Evolutionary conservation across 164 flowering plant genomes (phyloP).

Genomic region (Hamamelis virginiana): DNA sequence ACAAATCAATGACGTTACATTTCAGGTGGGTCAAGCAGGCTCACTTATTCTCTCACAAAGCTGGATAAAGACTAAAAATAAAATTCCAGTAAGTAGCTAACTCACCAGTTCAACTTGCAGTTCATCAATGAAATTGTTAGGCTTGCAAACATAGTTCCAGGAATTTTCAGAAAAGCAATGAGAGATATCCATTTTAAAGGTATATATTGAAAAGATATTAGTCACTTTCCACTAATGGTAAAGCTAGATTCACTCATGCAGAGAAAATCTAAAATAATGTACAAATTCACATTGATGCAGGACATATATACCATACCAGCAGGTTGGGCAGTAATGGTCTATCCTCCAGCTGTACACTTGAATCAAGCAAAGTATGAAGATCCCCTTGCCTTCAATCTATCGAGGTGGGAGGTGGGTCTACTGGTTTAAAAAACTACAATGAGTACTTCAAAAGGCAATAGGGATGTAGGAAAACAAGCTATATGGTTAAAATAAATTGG

Average conservation of each 20-base stretch:
- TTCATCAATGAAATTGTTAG: conserved; percentile 71
- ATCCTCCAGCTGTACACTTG: conserved; percentile 94
- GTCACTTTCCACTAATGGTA: neutral
- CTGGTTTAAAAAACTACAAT: no score
- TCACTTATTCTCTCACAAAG: neutral
- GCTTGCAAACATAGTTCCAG: conserved; percentile 73
- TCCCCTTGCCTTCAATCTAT: conserved; percentile 79
- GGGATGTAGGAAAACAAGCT: no score
- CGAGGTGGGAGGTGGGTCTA: conserved; percentile 86
- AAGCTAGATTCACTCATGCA: neutral
- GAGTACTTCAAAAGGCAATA: no score
- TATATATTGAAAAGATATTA: conserved; percentile 10
- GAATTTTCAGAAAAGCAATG: conserved; percentile 60
- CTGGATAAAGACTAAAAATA: neutral
- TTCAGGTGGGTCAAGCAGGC: conserved; percentile 39
- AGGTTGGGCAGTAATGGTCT: conserved; percentile 90
- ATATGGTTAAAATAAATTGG: no score
- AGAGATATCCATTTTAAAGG: conserved; percentile 59
- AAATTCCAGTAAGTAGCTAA: neutral
- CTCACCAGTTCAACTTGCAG: conserved; percentile 36
- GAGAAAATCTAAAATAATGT: neutral
- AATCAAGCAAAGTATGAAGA: conserved; percentile 68
- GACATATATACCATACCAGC: conserved; percentile 83
- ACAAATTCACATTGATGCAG: conserved; percentile 36
- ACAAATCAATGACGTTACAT: conserved; percentile 66